Evolutionary conservation across 495 filamentous ascomycete species (phyloP).

Genomic region (Neurospora sp.): DNA sequence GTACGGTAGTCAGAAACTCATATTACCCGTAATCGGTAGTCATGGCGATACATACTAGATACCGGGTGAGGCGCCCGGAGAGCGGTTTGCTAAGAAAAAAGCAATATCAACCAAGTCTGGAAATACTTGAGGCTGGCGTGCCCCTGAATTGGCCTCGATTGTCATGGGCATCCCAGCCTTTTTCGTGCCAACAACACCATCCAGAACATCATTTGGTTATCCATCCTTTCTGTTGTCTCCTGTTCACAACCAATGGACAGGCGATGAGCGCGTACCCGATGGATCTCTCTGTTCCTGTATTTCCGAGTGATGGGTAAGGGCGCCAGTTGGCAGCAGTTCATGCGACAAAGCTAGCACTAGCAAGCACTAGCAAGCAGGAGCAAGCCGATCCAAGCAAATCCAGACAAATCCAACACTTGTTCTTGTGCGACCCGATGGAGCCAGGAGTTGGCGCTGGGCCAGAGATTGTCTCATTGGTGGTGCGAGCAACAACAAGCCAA

Average conservation of each 20-base stretch:
- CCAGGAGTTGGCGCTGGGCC: not conserved
- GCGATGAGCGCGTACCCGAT: not conserved
- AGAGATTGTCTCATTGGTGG: not conserved
- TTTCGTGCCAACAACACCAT: not conserved
- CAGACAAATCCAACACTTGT: not conserved
- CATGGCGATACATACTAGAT: not conserved
- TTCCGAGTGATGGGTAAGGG: not conserved
- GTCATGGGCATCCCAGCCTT: not conserved
- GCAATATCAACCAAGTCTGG: not conserved
- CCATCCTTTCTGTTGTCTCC: not conserved
- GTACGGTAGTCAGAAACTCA: not conserved
- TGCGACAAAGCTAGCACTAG: not conserved
- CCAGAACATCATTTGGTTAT: not conserved
- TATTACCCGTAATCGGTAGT: slow-evolving; percentile 8
- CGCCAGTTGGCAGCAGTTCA: not conserved
- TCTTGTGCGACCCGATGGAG: not conserved
- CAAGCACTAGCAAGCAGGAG: not conserved
- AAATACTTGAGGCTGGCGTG: not conserved
- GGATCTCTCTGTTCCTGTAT: not conserved
- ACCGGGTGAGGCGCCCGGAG: not conserved
- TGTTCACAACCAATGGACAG: not conserved
- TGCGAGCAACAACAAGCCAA: not conserved
- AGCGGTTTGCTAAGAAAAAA: not conserved
- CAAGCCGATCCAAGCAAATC: not conserved
- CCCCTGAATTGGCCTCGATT: not conserved